Percentiles rank a stretch among this genome's conserved stretches.
These are phyloP conservation scores for Gossypium gossypioides DNA, from an alignment of 441 rosid species.

Conservation along the genomic window DNA sequence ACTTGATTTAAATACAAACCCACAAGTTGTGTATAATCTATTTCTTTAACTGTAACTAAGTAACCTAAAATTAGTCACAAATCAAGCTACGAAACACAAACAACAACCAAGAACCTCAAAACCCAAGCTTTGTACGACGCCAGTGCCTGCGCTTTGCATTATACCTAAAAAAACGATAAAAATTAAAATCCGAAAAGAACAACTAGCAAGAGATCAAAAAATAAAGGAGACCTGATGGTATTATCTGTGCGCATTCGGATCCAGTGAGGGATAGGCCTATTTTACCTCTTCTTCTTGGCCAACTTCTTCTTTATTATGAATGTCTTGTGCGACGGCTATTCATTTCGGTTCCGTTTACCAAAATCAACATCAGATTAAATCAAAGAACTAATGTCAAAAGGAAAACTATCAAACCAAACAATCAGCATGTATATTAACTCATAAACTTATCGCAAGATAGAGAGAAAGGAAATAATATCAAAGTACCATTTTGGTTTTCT, in stretches of 20 bases:
- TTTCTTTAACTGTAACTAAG: neutral
- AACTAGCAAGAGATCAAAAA: too few relatives aligned
- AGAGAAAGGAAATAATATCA: neutral
- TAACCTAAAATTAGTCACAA: constrained; percentile 9
- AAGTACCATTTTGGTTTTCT: neutral
- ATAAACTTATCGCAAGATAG: neutral
- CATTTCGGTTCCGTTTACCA: neutral
- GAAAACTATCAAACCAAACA: neutral
- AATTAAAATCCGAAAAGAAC: neutral
- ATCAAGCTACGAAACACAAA: constrained; percentile 5
- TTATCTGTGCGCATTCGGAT: constrained; percentile 72
- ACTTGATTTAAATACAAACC: neutral
- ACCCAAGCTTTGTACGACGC: constrained; percentile 91
- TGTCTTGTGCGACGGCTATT: constrained; percentile 80
- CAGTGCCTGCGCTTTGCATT: constrained; percentile 94
- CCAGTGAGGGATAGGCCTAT: constrained; percentile 89
- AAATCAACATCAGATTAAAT: neutral
- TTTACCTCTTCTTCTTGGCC: constrained; percentile 87
- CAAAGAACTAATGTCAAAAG: neutral
- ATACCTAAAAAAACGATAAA: constrained; percentile 32
- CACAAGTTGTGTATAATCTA: constrained; percentile 2
- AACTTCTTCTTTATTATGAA: constrained; percentile 75
- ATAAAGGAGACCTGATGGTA: constrained; percentile 49
- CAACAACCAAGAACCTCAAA: constrained; percentile 33
- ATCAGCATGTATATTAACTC: neutral